These are phyloP conservation scores for Juglanconis oblonga DNA, from an alignment of 2,329 filamentous ascomycete species.

Conservation along the genomic window DNA sequence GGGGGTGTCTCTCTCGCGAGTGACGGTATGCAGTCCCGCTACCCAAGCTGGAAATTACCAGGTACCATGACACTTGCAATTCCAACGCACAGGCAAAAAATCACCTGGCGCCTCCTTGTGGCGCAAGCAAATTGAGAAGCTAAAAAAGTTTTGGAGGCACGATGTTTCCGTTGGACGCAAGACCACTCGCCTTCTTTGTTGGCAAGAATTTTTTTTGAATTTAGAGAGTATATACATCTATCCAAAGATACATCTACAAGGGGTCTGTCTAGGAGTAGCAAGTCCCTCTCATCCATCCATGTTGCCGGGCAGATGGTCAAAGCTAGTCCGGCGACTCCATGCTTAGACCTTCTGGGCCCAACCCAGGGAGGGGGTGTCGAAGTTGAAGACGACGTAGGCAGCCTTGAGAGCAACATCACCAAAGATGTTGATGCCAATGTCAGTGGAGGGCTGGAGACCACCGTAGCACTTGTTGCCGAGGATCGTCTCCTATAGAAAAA, in stretches of 20 bases:
- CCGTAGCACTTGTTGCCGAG: conserved; percentile 51
- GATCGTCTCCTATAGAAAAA: not conserved
- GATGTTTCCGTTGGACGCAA: too few species aligned
- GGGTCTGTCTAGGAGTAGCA: too few species aligned
- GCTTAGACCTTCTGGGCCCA: conserved; percentile 8
- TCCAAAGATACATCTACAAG: too few species aligned
- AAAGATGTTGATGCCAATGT: conserved; percentile 62
- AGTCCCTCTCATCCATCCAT: too few species aligned
- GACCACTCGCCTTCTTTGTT: not conserved
- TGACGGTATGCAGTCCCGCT: too few species aligned
- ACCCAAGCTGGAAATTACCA: too few species aligned
- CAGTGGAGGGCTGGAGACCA: conserved; percentile 58
- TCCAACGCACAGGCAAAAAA: too few species aligned
- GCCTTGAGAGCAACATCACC: conserved; percentile 70
- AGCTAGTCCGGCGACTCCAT: not conserved
- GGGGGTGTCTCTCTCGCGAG: too few species aligned
- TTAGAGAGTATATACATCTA: not conserved
- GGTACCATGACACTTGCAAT: too few species aligned
- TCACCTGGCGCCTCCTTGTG: too few species aligned
- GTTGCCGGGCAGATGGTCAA: not conserved
- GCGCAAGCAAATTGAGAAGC: too few species aligned
- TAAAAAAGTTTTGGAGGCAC: too few species aligned
- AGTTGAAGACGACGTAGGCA: conserved; percentile 64
- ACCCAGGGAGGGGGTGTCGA: conserved; percentile 26
- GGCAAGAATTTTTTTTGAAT: not conserved